phyloP scores from a whole-genome alignment of 805 yeast genomes.

The Yarrowia deformans region DNA sequence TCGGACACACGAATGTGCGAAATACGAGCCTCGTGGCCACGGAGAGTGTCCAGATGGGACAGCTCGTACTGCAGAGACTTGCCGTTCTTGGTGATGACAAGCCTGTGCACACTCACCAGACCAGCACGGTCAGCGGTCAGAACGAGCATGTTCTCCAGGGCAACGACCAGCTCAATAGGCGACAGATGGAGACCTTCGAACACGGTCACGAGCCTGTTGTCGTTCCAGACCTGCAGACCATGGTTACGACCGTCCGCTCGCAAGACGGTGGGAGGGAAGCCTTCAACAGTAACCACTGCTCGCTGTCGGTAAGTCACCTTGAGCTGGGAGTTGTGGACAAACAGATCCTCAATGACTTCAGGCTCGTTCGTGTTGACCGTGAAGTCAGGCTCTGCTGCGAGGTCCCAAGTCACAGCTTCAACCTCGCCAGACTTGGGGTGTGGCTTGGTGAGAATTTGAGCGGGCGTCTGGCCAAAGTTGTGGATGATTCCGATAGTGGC shows the following conservation, averaged over 20 bases:
- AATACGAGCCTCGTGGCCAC: constrained; percentile 32
- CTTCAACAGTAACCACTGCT: constrained; percentile 27
- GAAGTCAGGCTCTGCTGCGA: constrained; percentile 26
- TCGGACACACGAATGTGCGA: constrained; percentile 19
- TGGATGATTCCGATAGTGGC: constrained; percentile 87
- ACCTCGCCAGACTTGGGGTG: constrained; percentile 61
- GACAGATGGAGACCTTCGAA: constrained; percentile 35
- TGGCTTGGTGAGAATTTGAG: constrained; percentile 70
- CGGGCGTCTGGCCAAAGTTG: constrained; percentile 91
- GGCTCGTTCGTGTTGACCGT: constrained; percentile 28
- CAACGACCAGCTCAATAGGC: constrained; percentile 26
- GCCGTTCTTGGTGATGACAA: constrained; percentile 19
- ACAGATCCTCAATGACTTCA: constrained; percentile 28
- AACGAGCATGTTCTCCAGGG: constrained; percentile 28
- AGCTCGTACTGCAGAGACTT: constrained; percentile 19
- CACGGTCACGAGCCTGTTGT: constrained; percentile 23
- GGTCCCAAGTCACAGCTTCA: constrained; percentile 1
- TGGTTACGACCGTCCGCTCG: constrained; percentile 11
- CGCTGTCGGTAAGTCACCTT: constrained; percentile 27
- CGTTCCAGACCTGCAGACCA: constrained; percentile 34
- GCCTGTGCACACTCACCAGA: constrained; percentile 20
- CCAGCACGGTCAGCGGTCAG: constrained; percentile 31
- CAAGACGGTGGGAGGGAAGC: constrained; percentile 20
- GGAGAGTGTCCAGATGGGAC: constrained; percentile 23
- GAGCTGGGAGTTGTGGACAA: constrained; percentile 32